A percentile compares a stretch with the other conserved stretches of the same genome.
Evolutionary conservation across 108 stramenopile genomes (phyloP).

Genomic region (Discostella pseudostelligera): DNA sequence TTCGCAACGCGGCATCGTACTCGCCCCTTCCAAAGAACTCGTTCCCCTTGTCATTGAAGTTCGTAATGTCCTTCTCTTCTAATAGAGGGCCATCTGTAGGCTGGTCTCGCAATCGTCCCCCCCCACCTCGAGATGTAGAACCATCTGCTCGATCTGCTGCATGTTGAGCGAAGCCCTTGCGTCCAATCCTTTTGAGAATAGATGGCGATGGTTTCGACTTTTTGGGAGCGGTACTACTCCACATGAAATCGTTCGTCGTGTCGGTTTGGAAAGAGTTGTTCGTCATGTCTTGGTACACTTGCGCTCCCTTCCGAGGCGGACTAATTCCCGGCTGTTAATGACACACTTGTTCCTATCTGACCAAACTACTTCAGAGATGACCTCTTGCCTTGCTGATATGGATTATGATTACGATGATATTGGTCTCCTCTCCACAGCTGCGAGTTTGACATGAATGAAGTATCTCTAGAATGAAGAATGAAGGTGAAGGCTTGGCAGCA

Average conservation of each 20-base stretch:
- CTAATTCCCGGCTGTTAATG: too few species aligned
- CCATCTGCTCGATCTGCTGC: slow-evolving; percentile 17
- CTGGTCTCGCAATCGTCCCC: slow-evolving; percentile 10
- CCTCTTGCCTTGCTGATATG: too few species aligned
- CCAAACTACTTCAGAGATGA: too few species aligned
- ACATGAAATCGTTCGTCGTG: slow-evolving; percentile 1
- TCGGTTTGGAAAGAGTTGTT: slow-evolving; percentile 5
- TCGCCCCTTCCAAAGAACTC: slow-evolving; percentile 46
- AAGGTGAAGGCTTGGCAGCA: too few species aligned
- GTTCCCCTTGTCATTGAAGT: slow-evolving; percentile 49
- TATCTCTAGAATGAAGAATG: too few species aligned
- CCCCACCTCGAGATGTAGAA: slow-evolving; percentile 21
- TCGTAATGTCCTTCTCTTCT: slow-evolving; percentile 35
- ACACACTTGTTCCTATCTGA: too few species aligned
- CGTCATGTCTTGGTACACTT: neutral
- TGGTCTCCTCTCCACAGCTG: too few species aligned
- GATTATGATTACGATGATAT: too few species aligned
- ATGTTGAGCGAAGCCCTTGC: slow-evolving; percentile 3
- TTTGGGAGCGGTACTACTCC: too few species aligned
- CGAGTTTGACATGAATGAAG: too few species aligned
- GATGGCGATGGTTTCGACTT: neutral
- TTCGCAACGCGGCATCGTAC: slow-evolving; percentile 46
- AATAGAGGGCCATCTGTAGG: neutral
- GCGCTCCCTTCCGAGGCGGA: too few species aligned
- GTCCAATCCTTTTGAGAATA: neutral